Conservation (phyloP, 2,329 filamentous ascomycete species). For the Mariannaea sp. region DNA sequence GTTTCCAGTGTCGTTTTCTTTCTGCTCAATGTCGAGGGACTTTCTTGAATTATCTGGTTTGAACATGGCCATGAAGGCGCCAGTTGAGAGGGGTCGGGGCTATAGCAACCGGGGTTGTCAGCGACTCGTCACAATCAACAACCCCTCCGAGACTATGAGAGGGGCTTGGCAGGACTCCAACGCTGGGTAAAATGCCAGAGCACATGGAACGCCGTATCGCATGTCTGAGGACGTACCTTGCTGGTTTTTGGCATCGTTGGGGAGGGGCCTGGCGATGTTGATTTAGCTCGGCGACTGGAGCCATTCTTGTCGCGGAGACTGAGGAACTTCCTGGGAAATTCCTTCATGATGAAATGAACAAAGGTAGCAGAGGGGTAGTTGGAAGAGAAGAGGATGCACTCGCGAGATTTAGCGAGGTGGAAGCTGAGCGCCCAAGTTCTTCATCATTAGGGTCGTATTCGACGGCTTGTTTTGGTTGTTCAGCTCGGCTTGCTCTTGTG, state of each 20-base stretch:
- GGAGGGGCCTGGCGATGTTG: conserved; percentile 56
- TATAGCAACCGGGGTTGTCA: conserved; percentile 36
- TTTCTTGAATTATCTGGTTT: conserved; percentile 63
- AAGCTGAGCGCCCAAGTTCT: conserved; percentile 31
- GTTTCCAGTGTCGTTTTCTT: conserved; percentile 49
- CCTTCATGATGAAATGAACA: conserved; percentile 57
- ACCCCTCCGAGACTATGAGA: not conserved
- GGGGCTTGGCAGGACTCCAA: not conserved
- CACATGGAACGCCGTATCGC: not conserved
- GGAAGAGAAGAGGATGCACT: conserved; percentile 29
- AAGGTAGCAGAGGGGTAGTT: conserved; percentile 6
- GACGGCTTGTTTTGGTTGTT: conserved; percentile 23
- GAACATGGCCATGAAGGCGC: conserved; percentile 68
- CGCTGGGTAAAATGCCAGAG: not conserved
- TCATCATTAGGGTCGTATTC: conserved; percentile 40
- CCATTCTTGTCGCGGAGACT: conserved; percentile 70
- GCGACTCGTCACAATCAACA: conserved; percentile 7
- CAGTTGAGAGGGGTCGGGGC: conserved; percentile 58
- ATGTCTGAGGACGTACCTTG: conserved; percentile 52
- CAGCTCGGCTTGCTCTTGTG: conserved; percentile 26
- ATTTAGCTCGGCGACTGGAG: conserved; percentile 58
- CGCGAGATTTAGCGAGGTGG: conserved; percentile 42
- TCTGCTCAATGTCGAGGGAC: conserved; percentile 52
- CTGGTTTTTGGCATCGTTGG: conserved; percentile 35
- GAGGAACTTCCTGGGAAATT: conserved; percentile 67